Percentiles rank a stretch among this genome's conserved stretches.
These are phyloP conservation scores for Rhodamnia rubescens DNA, from an alignment of 345 rosid genomes.

Conservation along the genomic window DNA sequence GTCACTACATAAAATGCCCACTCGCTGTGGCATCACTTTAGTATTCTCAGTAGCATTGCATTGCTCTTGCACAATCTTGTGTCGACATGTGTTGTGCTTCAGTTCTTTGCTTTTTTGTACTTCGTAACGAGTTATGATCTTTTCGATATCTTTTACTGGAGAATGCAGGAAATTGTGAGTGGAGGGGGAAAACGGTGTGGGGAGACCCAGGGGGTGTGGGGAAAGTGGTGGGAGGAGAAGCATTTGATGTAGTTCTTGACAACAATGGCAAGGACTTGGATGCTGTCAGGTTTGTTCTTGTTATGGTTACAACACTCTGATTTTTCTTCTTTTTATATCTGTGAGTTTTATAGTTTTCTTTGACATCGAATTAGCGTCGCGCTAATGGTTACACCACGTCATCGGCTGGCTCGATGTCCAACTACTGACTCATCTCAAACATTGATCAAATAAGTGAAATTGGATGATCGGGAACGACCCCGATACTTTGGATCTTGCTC, in stretches of 20 bases:
- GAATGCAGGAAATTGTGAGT: slow-evolving; percentile 65
- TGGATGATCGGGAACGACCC: accelerated
- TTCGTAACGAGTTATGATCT: not conserved
- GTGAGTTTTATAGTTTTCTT: not conserved
- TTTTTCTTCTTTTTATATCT: not conserved
- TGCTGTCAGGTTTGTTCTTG: slow-evolving; percentile 48
- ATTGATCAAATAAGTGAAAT: not conserved
- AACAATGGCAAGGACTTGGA: slow-evolving; percentile 93
- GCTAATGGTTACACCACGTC: accelerated
- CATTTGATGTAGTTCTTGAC: slow-evolving; percentile 81
- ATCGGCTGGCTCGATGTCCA: accelerated
- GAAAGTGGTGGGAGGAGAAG: slow-evolving; percentile 43
- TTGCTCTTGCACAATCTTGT: not conserved
- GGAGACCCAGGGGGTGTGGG: slow-evolving; percentile 78
- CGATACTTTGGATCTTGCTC: accelerated
- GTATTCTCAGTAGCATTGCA: not conserved
- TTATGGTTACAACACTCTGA: not conserved
- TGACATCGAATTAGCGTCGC: not conserved
- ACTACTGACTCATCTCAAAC: not conserved
- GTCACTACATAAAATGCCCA: not conserved
- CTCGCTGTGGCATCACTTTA: not conserved
- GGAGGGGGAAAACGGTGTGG: slow-evolving; percentile 90
- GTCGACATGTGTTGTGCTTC: not conserved
- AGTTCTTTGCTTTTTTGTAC: not conserved
- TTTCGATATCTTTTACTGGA: not conserved